Base-by-base conservation (phyloP, 805 yeast species). In the Komagataella ulmi region DNA sequence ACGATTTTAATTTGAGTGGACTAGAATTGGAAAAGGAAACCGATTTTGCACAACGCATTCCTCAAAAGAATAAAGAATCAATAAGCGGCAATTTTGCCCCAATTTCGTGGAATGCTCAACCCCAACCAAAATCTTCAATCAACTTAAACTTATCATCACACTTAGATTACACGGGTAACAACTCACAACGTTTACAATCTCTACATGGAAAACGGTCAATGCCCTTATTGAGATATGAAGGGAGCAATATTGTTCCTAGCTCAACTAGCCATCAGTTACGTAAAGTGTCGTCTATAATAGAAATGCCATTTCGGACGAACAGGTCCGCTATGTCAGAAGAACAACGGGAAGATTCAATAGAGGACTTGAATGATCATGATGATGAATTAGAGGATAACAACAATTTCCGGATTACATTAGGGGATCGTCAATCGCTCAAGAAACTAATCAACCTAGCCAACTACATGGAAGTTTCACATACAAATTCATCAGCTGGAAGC, bases 361-460 rank as follows among this genome's bases (percentile, higher is more conserved):
- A 30, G 8, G 40, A 30, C 14, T 6, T 30, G 14, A 10, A 50
- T 36, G 61, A 62, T 7, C 61, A 56, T 44, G 64, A 65, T 3
- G 30, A 54, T n/a, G 65, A 62, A 49, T 51, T 62, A 48, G 66
- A 62, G 48, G 44, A 57, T 24, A 30, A 46, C 17, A 50, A 49
- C n/a, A 52, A 52, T 21, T 48, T 48, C 17, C 49, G 53, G 17
- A 44, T 53, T 24, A 55, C 55, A 3, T 48, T 44, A 18, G 52
- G 49, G 30, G 57, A 51, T 40, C 49, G 50, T 44, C 49, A 56
- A 36, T 53, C 55, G 24, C 46, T 54, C 40, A 47, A 52, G 45
- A 54, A 53, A 30, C 49, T 54, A 40, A 48, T 54, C 3, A 46
- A 54, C 47, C 40, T 54, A 18, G 53, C 52, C 7, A 54, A 53